A percentile compares a stretch with the other conserved stretches of the same genome.
These are phyloP conservation scores for Aureobasidium vineae DNA, from an alignment of 2,329 filamentous ascomycete genomes.

Conservation along the genomic window DNA sequence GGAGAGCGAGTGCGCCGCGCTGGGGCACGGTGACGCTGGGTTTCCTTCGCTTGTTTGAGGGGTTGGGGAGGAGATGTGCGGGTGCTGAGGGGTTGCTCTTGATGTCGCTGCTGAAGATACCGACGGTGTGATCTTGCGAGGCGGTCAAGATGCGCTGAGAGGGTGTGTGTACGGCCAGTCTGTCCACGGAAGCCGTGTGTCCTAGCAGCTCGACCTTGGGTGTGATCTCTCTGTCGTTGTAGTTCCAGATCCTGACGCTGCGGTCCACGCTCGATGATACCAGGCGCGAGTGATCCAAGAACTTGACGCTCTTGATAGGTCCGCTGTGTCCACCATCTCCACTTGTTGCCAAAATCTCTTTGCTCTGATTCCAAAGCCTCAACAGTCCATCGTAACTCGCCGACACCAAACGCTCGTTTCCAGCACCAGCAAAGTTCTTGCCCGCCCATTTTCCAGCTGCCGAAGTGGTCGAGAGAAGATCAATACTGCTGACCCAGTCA, in stretches of 20 bases:
- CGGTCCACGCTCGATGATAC: slow-evolving; percentile 82
- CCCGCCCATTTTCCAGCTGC: slow-evolving; percentile 58
- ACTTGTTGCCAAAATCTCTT: slow-evolving; percentile 78
- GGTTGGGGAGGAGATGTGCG: slow-evolving; percentile 64
- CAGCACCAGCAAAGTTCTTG: slow-evolving; percentile 49
- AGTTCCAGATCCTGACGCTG: slow-evolving; percentile 87
- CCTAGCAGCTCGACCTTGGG: slow-evolving; percentile 80
- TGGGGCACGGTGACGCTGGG: slow-evolving; percentile 57
- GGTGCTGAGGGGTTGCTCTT: slow-evolving; percentile 72
- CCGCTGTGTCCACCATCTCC: slow-evolving; percentile 71
- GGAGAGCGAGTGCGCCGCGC: slow-evolving; percentile 73
- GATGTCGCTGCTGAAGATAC: slow-evolving; percentile 85
- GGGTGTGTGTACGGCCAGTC: slow-evolving; percentile 68
- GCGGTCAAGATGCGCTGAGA: slow-evolving; percentile 80
- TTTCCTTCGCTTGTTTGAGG: slow-evolving; percentile 72
- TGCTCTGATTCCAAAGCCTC: slow-evolving; percentile 84
- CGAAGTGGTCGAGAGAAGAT: slow-evolving; percentile 71
- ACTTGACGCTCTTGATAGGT: slow-evolving; percentile 78
- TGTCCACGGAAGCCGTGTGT: slow-evolving; percentile 72
- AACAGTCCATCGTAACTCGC: slow-evolving; percentile 88
- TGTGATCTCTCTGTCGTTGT: slow-evolving; percentile 67
- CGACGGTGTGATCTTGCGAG: slow-evolving; percentile 76
- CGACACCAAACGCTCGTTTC: slow-evolving; percentile 77
- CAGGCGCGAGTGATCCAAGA: slow-evolving; percentile 73
- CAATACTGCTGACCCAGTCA: slow-evolving; percentile 90